Evolutionary conservation across 768 basidiomycete genomes (phyloP), one percentile per base, ranked within the genome.

Genomic region (Suillus subalutaceus): DNA sequence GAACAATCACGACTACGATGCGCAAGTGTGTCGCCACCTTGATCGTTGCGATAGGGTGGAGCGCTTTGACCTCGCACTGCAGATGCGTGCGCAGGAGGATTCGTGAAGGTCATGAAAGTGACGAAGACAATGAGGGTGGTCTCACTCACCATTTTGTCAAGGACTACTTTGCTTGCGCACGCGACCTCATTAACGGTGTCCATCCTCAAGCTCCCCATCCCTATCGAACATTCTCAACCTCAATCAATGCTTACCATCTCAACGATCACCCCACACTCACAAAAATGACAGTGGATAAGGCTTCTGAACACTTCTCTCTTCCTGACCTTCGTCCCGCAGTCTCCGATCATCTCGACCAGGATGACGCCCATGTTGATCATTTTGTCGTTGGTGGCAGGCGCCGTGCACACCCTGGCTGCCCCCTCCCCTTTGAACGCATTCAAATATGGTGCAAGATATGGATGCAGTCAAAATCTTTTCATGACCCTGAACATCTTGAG

Each of bases 381-480:
- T 46, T 46, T 20, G 0, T 15, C 9, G 44, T 46, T 46, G 44
- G 44, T 46, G 44, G 18, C 6, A 46, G 44, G 44, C 18, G 8
- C 20, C 7, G 20, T 20, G 44, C 44, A 1, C 20, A n/a, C 20
- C 18, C 44, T 20, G 44, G 20, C 20, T 46, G 20, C 20, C 44
- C 44, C 57, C 68, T 73, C 12, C 70, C 76, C 12, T 70, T 73
- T 62, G 59, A 56, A 32, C 61, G 70, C 53, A 61, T 78, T 16
- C 66, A 78, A 50, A 67, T 77, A 16, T 79, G 79, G 78, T 68
- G 63, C 26, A n/a, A n/a, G n/a, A n/a, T n/a, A n/a, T n/a, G n/a
- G 67, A 66, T 77, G 35, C 78, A 80, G 59, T 57, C 68, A 9
- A 73, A 44, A 46, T 64, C 71, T 1, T 76, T 72, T 50, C 72